Percentiles rank a stretch among this genome's conserved stretches.
Conservation (phyloP, 2,329 filamentous ascomycete species). For the Penicillium occitanis region DNA sequence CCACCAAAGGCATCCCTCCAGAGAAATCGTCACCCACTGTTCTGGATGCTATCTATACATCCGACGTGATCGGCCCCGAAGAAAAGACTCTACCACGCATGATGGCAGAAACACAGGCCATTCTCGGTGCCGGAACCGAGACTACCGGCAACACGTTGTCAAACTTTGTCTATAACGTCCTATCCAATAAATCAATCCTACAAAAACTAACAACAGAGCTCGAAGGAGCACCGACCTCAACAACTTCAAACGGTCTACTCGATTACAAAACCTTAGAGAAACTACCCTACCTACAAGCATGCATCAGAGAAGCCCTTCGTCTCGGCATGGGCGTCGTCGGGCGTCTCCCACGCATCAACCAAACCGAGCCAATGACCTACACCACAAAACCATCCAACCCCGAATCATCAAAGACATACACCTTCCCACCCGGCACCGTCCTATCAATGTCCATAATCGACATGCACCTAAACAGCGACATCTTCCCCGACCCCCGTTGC, state of each 20-base stretch:
- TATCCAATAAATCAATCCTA: conserved; percentile 23
- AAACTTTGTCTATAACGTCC: conserved; percentile 20
- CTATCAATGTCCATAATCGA: conserved; percentile 28
- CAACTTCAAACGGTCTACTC: not conserved
- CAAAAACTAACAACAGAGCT: conserved; percentile 27
- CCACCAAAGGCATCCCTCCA: conserved; percentile 17
- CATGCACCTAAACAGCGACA: conserved; percentile 29
- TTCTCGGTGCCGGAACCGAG: conserved; percentile 31
- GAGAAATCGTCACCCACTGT: conserved; percentile 20
- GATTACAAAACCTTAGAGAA: conserved; percentile 30
- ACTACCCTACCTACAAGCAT: conserved; percentile 32
- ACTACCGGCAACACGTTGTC: conserved; percentile 30
- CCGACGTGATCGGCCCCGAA: conserved; percentile 17
- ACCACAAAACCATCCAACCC: not conserved
- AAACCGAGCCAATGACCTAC: conserved; percentile 17
- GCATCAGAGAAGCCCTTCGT: conserved; percentile 33
- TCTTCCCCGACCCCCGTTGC: conserved; percentile 29
- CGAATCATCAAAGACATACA: conserved; percentile 15
- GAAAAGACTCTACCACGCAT: conserved; percentile 27
- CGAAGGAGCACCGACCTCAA: conserved; percentile 24
- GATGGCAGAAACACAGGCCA: conserved; percentile 31
- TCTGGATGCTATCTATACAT: conserved; percentile 21
- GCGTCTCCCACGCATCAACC: conserved; percentile 30
- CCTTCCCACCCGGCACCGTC: conserved; percentile 16
- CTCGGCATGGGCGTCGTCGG: conserved; percentile 30